Base-by-base conservation (phyloP, 371 early-diverging fungal species). In the Mucor lusitanicus region DNA sequence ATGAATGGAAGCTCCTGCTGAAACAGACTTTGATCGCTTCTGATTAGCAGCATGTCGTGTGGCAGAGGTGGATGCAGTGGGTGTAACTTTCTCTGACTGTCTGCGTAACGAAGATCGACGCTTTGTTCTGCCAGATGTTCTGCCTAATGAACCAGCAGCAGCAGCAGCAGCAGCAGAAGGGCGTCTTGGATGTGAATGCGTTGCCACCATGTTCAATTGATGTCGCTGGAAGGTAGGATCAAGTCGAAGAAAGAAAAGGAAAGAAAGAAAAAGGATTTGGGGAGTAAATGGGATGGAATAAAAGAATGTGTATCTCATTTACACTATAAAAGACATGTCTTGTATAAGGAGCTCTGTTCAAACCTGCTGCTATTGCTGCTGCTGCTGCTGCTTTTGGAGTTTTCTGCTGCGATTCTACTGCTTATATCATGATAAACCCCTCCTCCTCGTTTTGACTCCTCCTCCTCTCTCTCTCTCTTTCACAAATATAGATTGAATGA, bases 161-260 rank as follows among this genome's bases (percentile, higher is more conserved):
- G n/a, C n/a, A n/a, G n/a, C n/a, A 30, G 48, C n/a, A 33, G 33
- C 56, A 50, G 12, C 25, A 42, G 35, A 30, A 2, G 57, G 19
- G 17, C 57, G 42, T 25, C 54, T 32, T 57, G 58, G 32, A 21
- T 46, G 66, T n/a, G 60, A 15, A 15, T 65, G 67, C 3, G 61
- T 55, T 19, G 67, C 54, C 15, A 61, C 56, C 67, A 67, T 67
- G 17, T 30, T 13, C 2, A 40, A 27, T 5, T 15, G n/a, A 21
- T 15, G 35, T 48, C 42, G 39, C 11, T 17, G 50, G 37, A 60
- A 54, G 44, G 56, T 58, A 17, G 11, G 5, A 32, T n/a, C 27
- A 61, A 12, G 53, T 39, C 59, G n/a, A 69, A 56, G 35, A 68
- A 57, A 21, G 62, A 57, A 21, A 62, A 40, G 37, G 27, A 23